Conservation (phyloP, 2,329 filamentous ascomycete species). For the Botrytis hyacinthi region DNA sequence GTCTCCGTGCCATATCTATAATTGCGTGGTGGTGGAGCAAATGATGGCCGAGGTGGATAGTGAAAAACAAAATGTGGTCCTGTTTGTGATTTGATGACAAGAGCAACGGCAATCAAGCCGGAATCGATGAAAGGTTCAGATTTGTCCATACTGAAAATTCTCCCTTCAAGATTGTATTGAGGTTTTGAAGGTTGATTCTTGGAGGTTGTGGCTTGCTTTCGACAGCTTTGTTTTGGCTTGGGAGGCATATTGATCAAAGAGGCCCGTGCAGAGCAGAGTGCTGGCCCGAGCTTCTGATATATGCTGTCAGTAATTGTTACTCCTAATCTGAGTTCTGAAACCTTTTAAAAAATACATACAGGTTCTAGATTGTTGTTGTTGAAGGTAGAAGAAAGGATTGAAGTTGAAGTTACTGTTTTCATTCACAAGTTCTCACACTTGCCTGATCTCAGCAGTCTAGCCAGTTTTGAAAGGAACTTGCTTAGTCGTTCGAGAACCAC, state of each 20-base stretch:
- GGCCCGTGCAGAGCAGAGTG: background rate
- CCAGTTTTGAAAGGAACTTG: background rate
- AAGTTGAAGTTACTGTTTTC: background rate
- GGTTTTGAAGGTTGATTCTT: background rate
- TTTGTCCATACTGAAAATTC: conserved; percentile 15
- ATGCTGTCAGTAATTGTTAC: background rate
- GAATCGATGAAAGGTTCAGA: conserved; percentile 42
- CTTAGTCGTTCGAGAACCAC: background rate
- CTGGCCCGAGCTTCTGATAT: conserved; percentile 13
- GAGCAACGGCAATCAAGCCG: conserved; percentile 45
- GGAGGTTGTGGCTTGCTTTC: background rate
- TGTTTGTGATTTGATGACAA: conserved; percentile 59
- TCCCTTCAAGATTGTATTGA: conserved; percentile 1
- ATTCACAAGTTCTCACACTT: background rate
- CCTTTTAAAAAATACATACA: background rate
- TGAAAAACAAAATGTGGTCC: conserved; percentile 84
- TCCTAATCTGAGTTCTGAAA: background rate
- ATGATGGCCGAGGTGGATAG: conserved; percentile 64
- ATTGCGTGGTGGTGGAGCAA: conserved; percentile 37
- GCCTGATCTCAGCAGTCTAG: background rate
- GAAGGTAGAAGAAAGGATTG: too few relatives aligned
- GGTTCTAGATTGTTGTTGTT: background rate
- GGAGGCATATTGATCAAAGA: background rate
- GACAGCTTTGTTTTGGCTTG: background rate
- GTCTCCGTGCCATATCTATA: conserved; percentile 39